phyloP scores from a whole-genome alignment of 345 rosid genomes.

The Brassica rapa region DNA sequence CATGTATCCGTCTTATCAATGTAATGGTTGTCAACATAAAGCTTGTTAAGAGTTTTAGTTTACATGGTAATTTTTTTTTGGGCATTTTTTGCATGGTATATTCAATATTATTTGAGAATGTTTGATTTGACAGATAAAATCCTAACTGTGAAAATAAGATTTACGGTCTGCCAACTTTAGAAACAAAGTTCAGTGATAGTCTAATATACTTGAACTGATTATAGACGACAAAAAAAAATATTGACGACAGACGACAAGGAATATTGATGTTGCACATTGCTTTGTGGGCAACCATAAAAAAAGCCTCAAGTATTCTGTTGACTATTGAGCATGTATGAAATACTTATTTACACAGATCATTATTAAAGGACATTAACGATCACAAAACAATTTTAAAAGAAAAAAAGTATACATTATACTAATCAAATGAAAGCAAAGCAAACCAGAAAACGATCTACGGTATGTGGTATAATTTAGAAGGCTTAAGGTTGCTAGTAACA shows the following conservation, averaged over 20 bases:
- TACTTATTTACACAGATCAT: conserved; percentile 4
- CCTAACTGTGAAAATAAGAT: background rate
- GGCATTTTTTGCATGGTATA: no score
- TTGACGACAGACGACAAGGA: background rate
- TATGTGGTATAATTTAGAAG: conserved; percentile 84
- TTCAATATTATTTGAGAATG: no score
- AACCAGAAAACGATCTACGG: conserved; percentile 28
- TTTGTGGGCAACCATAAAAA: conserved; percentile 11
- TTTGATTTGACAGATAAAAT: background rate
- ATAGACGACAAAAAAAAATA: no score
- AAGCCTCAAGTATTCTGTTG: background rate
- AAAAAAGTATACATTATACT: background rate
- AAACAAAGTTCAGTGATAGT: background rate
- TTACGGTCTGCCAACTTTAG: background rate
- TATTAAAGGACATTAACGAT: background rate
- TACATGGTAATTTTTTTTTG: no score
- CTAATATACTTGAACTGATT: background rate
- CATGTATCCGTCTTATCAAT: no score
- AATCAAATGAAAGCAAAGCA: background rate
- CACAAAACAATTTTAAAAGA: background rate
- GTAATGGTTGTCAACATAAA: no score
- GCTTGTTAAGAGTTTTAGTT: background rate
- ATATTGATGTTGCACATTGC: background rate
- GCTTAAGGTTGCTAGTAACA: conserved; percentile 65
- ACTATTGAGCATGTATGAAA: conserved; percentile 9